Base-by-base conservation (phyloP, 2,329 filamentous ascomycete species). In the Triangularia verruculosa region DNA sequence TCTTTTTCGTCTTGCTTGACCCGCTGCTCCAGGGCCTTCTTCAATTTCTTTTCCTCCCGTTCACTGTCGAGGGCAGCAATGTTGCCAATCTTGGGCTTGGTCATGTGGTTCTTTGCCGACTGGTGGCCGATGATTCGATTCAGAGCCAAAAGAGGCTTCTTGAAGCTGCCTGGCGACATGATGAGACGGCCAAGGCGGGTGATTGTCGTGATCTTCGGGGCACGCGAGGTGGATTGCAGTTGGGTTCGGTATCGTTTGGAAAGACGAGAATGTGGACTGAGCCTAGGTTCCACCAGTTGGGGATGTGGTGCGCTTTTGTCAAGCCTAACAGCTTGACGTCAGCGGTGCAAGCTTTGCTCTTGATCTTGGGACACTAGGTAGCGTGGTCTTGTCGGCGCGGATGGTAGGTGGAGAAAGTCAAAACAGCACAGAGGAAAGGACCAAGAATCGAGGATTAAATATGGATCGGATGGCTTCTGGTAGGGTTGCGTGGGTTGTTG, bases 91-190 rank as follows among this genome's bases (percentile, higher is more conserved):
- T 73, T 73, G 3, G 74, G 69, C 65, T 76, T 78, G 24, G 73
- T 73, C 47, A 78, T 75, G 67, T 78, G 77, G 62, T 78, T 78
- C 61, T 76, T 77, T 22, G 76, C 75, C 25, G 73, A 68, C 1
- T 74, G 64, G 64, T 78, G 76, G 12, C 77, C 76, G 54, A 78
- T 69, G 15, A 78, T 66, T 51, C 76, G 72, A 66, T 78, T 78
- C 13, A 78, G 72, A 20, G 74, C 72, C 61, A 78, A 68, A 25
- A 78, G 67, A 22, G 76, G 75, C 67, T 75, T 73, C 67, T 74
- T 78, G 34, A 78, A 63, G 25, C 64, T 66, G 60, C 70, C 69
- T 3, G 70, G 71, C 62, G 74, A 71, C 75, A 76, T 77, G 57
- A 53, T 71, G 54, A 17, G n/a, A 17, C n/a, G 39, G 39, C 39